Evolutionary conservation across 306 rosid genomes (phyloP), one percentile per base, ranked within the genome.

Genomic region (Boehmeria nivea): DNA sequence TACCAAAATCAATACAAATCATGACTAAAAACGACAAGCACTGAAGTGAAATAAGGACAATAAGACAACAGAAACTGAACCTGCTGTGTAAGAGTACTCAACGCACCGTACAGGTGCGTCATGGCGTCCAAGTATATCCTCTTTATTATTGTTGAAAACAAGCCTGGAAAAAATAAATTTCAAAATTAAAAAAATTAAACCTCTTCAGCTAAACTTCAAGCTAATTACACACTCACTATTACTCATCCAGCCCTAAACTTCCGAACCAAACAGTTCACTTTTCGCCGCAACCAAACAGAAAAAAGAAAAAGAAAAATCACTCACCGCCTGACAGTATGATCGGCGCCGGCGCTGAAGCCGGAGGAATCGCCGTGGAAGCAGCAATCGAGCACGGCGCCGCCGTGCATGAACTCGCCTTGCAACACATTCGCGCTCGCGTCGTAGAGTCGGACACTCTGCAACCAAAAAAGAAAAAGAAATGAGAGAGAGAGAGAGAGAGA

Each of bases 311-410:
- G 18, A 24, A 26, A 43, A 31, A 6, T 16, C 34, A 60, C 69
- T 66, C 6, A 88, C 94, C 96, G 57, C 34, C 96, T 67, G 14
- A 91, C 96, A 3, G 95, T 83, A 53, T 91, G 75, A 57, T 91
- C 99, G 17, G 83, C 83, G 31, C 89, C 24, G 16, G 58, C 99
- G 43, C 86, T 91, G 70, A 91, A 91, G 13, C 96, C 96, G 0
- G 99, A 93, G 12, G 95, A 80, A 58, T 87, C 96, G 6, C 87
- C 96, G 42, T 93, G 96, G 84, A 93, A 93, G 78, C 95, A 93
- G 57, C 99, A 93, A 27, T 93, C 94, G 48, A 93, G 95, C 6
- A 93, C 89, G 5, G 96, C 81, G 11, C 87, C 91, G 3, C 75
- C 77, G 51, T 93, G 99, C 51, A 76, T 54, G 63, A 93, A 93